Percentiles rank a stretch among this genome's conserved stretches.
Evolutionary conservation across 768 basidiomycete species (phyloP).

Genomic region (Termitomyces sp.): DNA sequence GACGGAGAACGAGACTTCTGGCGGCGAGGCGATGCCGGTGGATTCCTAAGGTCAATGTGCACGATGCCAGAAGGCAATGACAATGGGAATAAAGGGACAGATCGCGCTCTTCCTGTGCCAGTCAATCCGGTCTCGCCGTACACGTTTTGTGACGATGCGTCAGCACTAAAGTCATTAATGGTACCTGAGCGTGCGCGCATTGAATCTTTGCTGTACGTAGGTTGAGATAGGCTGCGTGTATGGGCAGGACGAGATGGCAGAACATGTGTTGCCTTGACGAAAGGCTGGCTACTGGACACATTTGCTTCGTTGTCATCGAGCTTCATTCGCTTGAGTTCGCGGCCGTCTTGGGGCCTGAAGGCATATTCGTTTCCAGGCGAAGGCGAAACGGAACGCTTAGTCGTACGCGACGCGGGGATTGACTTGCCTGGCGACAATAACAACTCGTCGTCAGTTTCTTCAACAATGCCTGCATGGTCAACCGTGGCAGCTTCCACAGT

Average conservation of each 20-base stretch:
- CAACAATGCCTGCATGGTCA: constrained; percentile 11
- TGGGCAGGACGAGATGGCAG: constrained; percentile 16
- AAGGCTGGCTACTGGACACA: constrained; percentile 9
- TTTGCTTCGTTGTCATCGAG: constrained; percentile 16
- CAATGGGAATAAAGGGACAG: constrained; percentile 37
- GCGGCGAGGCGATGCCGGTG: constrained; percentile 34
- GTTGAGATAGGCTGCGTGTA: constrained; percentile 30
- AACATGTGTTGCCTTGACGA: constrained; percentile 8
- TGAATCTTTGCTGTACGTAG: constrained; percentile 17
- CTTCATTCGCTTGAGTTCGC: constrained; percentile 32
- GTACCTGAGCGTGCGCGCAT: constrained; percentile 21
- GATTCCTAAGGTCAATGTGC: constrained; percentile 38
- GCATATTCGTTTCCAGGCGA: constrained; percentile 24
- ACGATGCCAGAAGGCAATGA: constrained; percentile 18
- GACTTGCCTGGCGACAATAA: constrained; percentile 37
- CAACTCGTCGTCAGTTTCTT: constrained; percentile 41
- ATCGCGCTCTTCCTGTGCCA: constrained; percentile 34
- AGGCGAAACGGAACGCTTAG: constrained; percentile 39
- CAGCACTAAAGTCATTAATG: constrained; percentile 15
- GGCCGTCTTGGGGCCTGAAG: constrained; percentile 17
- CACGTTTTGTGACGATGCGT: constrained; percentile 15
- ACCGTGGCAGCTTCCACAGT: not conserved
- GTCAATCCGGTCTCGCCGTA: constrained; percentile 10
- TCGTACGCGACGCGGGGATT: constrained; percentile 12
- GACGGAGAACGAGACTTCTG: constrained; percentile 36